Base-by-base conservation (phyloP, 163 green algal genomes). In the Chloromonas sp. region DNA sequence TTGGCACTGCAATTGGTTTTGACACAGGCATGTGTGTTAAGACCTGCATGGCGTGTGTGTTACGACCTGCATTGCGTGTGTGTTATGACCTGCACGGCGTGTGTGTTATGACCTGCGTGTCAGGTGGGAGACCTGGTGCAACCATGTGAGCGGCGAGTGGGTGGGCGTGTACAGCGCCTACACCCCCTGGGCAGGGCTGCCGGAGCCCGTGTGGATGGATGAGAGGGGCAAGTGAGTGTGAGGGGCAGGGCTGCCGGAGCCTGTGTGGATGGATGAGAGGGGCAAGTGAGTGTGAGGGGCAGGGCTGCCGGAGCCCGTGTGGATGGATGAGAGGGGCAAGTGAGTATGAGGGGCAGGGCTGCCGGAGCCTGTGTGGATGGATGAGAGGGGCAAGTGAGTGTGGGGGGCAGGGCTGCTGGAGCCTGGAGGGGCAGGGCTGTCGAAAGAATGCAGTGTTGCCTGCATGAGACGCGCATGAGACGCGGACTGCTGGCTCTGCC, bases 91-190 rank as follows among this genome's bases (percentile, higher is more conserved):
- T 36, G 36, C 36, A 36, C 36, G 36, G 36, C 36, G 36, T 36
- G 36, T 36, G 36, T 36, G 36, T 36, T 36, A 36, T 36, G 36
- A 36, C 36, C 36, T 36, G 36, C 36, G 36, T 36, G 36, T 70
- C 79, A 91, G 88, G 80, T 93, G 90, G 90, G 84, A 70, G 76
- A 93, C 90, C 1, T 93, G 91, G 71, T 91, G 84, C 60, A 89
- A 84, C 70, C 90, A 93, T 82, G 79, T 91, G 58, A 86, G 87
- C 57, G 90, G 90, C 0, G 87, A 92, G 85, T 93, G 90, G 90
- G 85, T 92, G 79, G 90, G 90, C 0, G 86, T 90, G 78, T 93
- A 93, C 81, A 79, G 71, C 2, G 90, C 90, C 13, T 93, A 90
- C 86, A 92, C 89, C 59, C 90, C 90, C 5, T 93, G 89, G 89